Evolutionary conservation across 768 basidiomycete genomes (phyloP).

Genomic region (Saitozyma sp.): DNA sequence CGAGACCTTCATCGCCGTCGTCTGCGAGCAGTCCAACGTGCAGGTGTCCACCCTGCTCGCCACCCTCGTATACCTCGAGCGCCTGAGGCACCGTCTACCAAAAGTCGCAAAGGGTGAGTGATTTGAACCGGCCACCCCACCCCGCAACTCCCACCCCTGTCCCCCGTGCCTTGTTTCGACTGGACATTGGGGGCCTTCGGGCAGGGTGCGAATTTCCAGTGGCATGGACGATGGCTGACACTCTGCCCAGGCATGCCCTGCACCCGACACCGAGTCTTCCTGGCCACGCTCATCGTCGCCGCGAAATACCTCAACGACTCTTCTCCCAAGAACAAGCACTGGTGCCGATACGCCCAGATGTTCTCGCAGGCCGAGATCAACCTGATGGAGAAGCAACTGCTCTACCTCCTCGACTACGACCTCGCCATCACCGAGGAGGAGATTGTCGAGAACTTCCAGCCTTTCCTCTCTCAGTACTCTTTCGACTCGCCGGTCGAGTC

Average conservation of each 20-base stretch:
- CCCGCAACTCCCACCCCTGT: too few relatives aligned
- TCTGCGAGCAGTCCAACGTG: constrained; percentile 81
- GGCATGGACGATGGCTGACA: not conserved
- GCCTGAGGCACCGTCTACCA: constrained; percentile 76
- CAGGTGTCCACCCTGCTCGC: constrained; percentile 86
- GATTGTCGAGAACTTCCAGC: constrained; percentile 49
- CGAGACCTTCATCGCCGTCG: constrained; percentile 79
- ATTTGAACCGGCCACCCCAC: too few relatives aligned
- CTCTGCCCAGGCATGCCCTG: constrained; percentile 46
- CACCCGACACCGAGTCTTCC: constrained; percentile 83
- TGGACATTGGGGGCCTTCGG: too few relatives aligned
- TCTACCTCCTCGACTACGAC: constrained; percentile 73
- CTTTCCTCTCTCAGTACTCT: constrained; percentile 44
- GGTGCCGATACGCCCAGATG: constrained; percentile 68
- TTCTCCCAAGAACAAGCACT: constrained; percentile 85
- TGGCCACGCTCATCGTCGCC: constrained; percentile 83
- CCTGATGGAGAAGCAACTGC: constrained; percentile 94
- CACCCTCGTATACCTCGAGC: constrained; percentile 88
- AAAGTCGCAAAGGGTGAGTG: constrained; percentile 74
- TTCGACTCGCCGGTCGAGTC: constrained; percentile 35
- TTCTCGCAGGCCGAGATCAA: constrained; percentile 70
- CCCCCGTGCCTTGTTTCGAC: too few relatives aligned
- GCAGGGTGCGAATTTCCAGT: not conserved
- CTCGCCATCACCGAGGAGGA: constrained; percentile 47
- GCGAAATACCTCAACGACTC: constrained; percentile 90